Evolutionary conservation across 805 yeast species (phyloP).

Genomic region (Komagataella pseudopastoris): DNA sequence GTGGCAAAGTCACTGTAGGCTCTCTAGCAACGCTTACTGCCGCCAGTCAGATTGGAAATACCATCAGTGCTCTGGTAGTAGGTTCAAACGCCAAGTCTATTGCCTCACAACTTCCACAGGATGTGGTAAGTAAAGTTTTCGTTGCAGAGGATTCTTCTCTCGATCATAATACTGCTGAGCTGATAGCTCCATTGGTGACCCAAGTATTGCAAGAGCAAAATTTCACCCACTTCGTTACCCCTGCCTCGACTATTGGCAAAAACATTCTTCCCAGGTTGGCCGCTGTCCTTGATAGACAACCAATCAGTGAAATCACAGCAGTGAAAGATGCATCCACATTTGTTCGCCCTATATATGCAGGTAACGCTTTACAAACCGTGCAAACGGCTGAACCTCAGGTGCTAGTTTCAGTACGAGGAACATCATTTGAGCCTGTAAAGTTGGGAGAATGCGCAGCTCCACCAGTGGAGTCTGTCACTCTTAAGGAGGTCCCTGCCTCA

Average conservation of each 20-base stretch:
- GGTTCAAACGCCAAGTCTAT: conserved; percentile 50
- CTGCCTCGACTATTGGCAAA: conserved; percentile 84
- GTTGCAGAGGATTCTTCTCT: conserved; percentile 45
- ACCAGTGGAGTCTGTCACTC: conserved; percentile 33
- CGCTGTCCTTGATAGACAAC: conserved; percentile 77
- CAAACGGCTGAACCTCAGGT: conserved; percentile 52
- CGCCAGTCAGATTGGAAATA: conserved; percentile 62
- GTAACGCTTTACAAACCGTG: conserved; percentile 81
- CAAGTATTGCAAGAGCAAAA: conserved; percentile 25
- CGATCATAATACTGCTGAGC: conserved; percentile 70
- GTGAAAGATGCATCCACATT: conserved; percentile 60
- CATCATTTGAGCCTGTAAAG: conserved; percentile 42
- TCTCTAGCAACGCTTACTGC: conserved; percentile 68
- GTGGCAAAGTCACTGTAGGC: conserved; percentile 44
- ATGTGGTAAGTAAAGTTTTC: conserved; percentile 40
- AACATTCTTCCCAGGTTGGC: conserved; percentile 77
- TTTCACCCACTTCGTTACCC: conserved; percentile 60
- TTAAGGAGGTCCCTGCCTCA: conserved; percentile 20
- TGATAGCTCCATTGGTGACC: conserved; percentile 53
- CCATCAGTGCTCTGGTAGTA: conserved; percentile 65
- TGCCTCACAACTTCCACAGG: conserved; percentile 33
- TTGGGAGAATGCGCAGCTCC: conserved; percentile 17
- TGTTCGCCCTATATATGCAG: conserved; percentile 91
- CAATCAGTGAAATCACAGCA: conserved; percentile 68
- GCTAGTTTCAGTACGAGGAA: conserved; percentile 68